These are phyloP conservation scores for Candida sojae DNA, from an alignment of 1,139 yeast species.

Conservation along the genomic window DNA sequence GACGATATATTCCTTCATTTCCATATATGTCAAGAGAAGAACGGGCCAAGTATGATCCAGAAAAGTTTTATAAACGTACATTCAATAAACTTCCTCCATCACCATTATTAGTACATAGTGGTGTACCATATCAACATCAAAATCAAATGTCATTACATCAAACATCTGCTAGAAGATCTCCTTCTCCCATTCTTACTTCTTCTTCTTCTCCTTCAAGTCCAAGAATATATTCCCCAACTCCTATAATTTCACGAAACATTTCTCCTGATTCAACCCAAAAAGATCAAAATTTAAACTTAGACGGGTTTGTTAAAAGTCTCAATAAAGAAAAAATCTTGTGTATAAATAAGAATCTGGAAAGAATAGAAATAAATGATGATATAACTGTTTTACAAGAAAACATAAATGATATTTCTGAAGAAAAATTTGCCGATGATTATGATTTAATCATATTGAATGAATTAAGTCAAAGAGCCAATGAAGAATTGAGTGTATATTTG, in stretches of 20 bases:
- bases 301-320: background rate
- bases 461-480: slow-evolving; percentile 4
- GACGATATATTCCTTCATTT: slow-evolving; percentile 17
- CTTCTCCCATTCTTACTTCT: background rate
- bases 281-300: background rate
- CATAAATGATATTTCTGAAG: slow-evolving; percentile 5
- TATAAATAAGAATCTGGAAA: slow-evolving; percentile 2
- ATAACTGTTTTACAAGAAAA: slow-evolving; percentile 2
- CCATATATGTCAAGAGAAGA: slow-evolving; percentile 19
- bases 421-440: slow-evolving; percentile 3
- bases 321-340: slow-evolving; percentile 6
- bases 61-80: background rate
- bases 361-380: background rate
- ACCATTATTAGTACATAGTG: background rate
- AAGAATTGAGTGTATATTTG: slow-evolving; percentile 7
- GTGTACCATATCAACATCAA: background rate
- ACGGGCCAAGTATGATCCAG: slow-evolving; percentile 14
- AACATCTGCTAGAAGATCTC: background rate
- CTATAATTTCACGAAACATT: background rate
- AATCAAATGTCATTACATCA: background rate
- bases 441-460: slow-evolving; percentile 9
- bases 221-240: background rate
- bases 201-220: background rate
- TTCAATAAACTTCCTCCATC: background rate
- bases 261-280: background rate